Conservation (phyloP, 2,329 filamentous ascomycete genomes). For the Neurospora sp. region DNA sequence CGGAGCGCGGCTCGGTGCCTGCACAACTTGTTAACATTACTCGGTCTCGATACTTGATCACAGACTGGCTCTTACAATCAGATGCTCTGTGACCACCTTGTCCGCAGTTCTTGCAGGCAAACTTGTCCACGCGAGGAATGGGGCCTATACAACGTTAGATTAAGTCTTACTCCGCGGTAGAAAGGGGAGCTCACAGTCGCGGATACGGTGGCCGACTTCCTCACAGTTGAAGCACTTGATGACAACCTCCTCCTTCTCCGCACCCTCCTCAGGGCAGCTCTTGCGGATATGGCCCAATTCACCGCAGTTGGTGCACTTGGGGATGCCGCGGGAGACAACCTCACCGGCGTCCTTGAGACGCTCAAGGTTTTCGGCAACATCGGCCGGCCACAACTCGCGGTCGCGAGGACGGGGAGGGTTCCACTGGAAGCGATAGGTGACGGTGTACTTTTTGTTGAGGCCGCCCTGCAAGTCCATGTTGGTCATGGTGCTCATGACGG, state of each 20-base stretch:
- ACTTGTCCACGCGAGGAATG: conserved; percentile 50
- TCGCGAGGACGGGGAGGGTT: conserved; percentile 50
- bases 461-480: conserved; percentile 66
- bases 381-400: conserved; percentile 48
- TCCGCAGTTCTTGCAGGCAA: conserved; percentile 61
- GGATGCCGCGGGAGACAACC: conserved; percentile 46
- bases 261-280: conserved; percentile 47
- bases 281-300: conserved; percentile 54
- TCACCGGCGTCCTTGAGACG: conserved; percentile 59
- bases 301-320: conserved; percentile 54
- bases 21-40: conserved; percentile 14
- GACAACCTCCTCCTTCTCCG: conserved; percentile 33
- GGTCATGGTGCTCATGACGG: conserved; percentile 46
- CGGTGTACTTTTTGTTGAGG: conserved; percentile 51
- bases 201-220: conserved; percentile 52
- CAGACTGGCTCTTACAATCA: conserved; percentile 32
- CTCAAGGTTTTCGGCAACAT: conserved; percentile 47
- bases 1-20: conserved; percentile 48
- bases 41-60: background rate
- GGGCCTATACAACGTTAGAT: conserved; percentile 33
- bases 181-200: conserved; percentile 48
- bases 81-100: conserved; percentile 37
- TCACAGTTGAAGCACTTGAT: conserved; percentile 58
- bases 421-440: conserved; percentile 51
- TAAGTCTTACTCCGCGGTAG: conserved; percentile 8